These are phyloP conservation scores for Thielaviopsis cerberus DNA, from an alignment of 2,329 filamentous ascomycete species.

Conservation along the genomic window DNA sequence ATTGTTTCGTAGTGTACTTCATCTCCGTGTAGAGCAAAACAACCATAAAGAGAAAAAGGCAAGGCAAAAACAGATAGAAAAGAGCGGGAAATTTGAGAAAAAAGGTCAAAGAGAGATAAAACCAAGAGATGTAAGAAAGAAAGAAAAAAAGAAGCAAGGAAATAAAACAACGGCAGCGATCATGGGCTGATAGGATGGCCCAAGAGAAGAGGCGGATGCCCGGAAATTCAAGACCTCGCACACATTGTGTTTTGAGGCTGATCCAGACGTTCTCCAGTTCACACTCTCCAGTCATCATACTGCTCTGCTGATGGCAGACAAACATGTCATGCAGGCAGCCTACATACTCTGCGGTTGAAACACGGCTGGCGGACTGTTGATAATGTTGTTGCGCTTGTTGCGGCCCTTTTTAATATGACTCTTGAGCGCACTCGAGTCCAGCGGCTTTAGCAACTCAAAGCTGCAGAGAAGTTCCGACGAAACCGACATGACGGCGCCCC, in stretches of 20 bases:
- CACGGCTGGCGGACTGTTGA: constrained; percentile 54
- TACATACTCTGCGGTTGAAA: constrained; percentile 11
- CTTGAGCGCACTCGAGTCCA: constrained; percentile 90
- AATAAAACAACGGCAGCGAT: no score
- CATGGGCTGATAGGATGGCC: no score
- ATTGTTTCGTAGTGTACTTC: background rate
- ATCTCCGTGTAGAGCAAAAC: background rate
- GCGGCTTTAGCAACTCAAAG: constrained; percentile 87
- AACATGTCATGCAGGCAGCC: constrained; percentile 37
- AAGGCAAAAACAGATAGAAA: background rate
- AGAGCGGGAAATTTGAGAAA: background rate
- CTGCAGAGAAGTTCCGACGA: constrained; percentile 85
- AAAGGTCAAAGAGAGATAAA: background rate
- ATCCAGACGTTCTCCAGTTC: no score
- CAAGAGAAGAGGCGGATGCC: no score
- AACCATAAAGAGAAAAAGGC: no score
- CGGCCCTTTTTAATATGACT: constrained; percentile 97
- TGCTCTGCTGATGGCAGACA: no score
- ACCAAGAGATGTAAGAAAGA: background rate
- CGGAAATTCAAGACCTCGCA: no score
- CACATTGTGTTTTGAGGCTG: no score
- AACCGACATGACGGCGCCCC: constrained; percentile 97
- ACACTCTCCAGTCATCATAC: no score
- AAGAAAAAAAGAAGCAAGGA: background rate
- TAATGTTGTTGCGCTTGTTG: constrained; percentile 83